These are phyloP conservation scores for Saccharomycopsis hybrid DNA, from an alignment of 1,139 yeast species.

Conservation along the genomic window DNA sequence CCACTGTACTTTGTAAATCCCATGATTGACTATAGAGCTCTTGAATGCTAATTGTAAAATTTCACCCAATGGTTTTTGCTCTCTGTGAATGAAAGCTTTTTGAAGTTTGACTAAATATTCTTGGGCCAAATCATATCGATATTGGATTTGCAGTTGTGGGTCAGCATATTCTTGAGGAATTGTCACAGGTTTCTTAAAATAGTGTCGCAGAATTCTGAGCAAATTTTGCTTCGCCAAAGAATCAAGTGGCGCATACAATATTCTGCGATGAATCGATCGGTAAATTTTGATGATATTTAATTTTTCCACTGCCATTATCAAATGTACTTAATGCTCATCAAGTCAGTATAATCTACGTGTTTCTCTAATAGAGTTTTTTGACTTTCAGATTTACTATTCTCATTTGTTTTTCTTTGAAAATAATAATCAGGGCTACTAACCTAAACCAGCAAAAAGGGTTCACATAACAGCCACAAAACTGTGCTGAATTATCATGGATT, in stretches of 20 bases:
- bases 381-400: too few species aligned
- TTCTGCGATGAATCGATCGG: not conserved
- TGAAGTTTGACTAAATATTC: slow-evolving; percentile 1
- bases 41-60: slow-evolving; percentile 7
- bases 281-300: not conserved
- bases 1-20: not conserved
- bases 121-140: slow-evolving; percentile 7
- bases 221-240: slow-evolving; percentile 2
- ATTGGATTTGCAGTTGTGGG: not conserved
- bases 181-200: slow-evolving; percentile 5
- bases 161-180: not conserved
- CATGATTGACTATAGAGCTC: slow-evolving; percentile 1
- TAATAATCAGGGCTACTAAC: too few species aligned
- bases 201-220: not conserved
- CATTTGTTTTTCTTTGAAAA: too few species aligned
- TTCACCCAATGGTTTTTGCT: not conserved
- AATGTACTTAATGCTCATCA: too few species aligned
- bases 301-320: too few species aligned
- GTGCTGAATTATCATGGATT: too few species aligned
- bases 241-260: slow-evolving; percentile 9
- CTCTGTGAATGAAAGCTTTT: slow-evolving; percentile 8
- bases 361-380: too few species aligned
- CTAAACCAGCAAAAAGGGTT: too few species aligned
- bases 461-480: too few species aligned
- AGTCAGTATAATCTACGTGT: too few species aligned